Evolutionary conservation across 441 rosid species (phyloP).

Genomic region (Croton setiger): DNA sequence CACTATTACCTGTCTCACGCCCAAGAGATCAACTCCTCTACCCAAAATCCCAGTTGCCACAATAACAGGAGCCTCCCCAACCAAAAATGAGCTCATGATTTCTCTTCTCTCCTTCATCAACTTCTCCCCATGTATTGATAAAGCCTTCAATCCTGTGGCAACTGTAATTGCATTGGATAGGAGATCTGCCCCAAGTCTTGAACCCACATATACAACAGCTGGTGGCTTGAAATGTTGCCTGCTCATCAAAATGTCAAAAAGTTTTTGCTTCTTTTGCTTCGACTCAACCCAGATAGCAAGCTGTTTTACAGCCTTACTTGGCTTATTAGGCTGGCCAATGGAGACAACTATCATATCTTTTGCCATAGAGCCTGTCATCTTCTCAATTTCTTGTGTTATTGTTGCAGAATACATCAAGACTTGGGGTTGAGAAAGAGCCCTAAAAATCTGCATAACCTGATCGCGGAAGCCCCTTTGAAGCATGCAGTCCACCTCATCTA

Average conservation of each 20-base stretch:
- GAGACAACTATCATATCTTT: constrained; percentile 43
- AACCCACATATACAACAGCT: constrained; percentile 72
- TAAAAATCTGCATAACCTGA: constrained; percentile 81
- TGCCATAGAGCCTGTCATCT: constrained; percentile 52
- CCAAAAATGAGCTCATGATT: constrained; percentile 57
- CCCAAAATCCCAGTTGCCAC: constrained; percentile 83
- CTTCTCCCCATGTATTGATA: constrained; percentile 89
- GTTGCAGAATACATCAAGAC: constrained; percentile 86
- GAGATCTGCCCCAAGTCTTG: constrained; percentile 88
- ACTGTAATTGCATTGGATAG: constrained; percentile 66
- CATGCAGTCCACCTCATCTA: constrained; percentile 95
- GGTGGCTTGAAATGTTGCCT: constrained; percentile 77
- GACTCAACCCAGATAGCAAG: constrained; percentile 84
- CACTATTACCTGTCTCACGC: constrained; percentile 75
- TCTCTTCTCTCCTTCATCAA: constrained; percentile 90
- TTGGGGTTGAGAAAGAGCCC: constrained; percentile 75
- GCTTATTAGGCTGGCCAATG: constrained; percentile 58
- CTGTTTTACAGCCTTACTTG: constrained; percentile 74
- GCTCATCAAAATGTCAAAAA: constrained; percentile 75
- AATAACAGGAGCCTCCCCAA: constrained; percentile 71
- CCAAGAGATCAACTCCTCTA: constrained; percentile 75
- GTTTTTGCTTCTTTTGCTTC: constrained; percentile 89
- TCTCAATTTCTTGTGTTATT: constrained; percentile 59
- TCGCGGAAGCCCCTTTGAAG: constrained; percentile 86
- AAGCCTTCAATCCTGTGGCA: constrained; percentile 65